Evolutionary conservation across 768 basidiomycete species (phyloP).

Genomic region (Rhizopogon salebrosus): DNA sequence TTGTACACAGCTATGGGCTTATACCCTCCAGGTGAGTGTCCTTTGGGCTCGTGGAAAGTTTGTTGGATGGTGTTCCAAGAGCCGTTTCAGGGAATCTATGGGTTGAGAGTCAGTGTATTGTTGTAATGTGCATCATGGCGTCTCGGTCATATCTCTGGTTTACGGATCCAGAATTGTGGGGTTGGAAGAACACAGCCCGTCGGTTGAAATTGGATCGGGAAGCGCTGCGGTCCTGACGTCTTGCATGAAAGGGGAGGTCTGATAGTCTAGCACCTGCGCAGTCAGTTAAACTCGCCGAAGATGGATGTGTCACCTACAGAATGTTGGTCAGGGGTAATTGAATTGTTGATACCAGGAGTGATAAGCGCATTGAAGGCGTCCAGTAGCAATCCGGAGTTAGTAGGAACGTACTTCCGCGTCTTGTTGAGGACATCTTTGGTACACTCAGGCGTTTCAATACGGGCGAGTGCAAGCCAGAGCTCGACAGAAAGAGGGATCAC

Average conservation of each 20-base stretch:
- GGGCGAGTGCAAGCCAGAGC: conserved; percentile 95
- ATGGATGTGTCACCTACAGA: conserved; percentile 5
- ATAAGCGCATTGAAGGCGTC: no score
- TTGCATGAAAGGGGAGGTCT: conserved; percentile 33
- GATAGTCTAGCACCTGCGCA: conserved; percentile 31
- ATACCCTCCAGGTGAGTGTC: no score
- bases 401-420: conserved; percentile 90
- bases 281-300: not conserved
- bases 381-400: conserved; percentile 99
- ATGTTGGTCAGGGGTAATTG: not conserved
- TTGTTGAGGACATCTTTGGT: conserved; percentile 94
- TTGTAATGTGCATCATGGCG: not conserved
- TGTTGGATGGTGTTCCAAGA: conserved; percentile 21
- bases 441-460: conserved; percentile 86
- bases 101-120: not conserved
- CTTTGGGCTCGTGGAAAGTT: conserved; percentile 29
- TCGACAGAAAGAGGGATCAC: conserved; percentile 95
- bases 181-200: conserved; percentile 31
- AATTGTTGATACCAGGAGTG: conserved; percentile 7
- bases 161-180: conserved; percentile 8
- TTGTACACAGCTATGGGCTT: no score
- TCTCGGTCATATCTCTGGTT: conserved; percentile 3
- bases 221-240: no score
- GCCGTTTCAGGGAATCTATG: no score
- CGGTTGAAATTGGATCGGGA: conserved; percentile 23